These are phyloP conservation scores for Ophiostoma himal-ulmi DNA, from an alignment of 2,329 filamentous ascomycete genomes.

Conservation along the genomic window DNA sequence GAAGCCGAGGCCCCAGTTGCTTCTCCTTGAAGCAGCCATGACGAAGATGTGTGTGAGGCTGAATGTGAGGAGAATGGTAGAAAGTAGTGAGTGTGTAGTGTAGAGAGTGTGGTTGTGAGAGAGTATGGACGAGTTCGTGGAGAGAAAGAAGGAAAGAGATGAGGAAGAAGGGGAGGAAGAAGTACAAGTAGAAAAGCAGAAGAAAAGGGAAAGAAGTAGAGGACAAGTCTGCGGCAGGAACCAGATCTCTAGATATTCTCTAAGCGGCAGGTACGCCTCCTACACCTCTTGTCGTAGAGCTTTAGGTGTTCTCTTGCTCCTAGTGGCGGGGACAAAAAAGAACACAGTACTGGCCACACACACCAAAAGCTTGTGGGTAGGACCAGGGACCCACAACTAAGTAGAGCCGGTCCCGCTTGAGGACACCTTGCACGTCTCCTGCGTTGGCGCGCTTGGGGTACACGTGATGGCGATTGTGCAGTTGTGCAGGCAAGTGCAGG, in stretches of 20 bases:
- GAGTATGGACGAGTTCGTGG: neutral
- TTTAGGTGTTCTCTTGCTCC: slow-evolving; percentile 19
- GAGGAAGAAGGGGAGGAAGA: neutral
- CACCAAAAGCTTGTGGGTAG: slow-evolving; percentile 11
- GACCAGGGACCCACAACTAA: slow-evolving; percentile 21
- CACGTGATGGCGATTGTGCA: neutral
- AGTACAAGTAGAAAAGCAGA: slow-evolving; percentile 16
- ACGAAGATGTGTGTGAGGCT: slow-evolving; percentile 2
- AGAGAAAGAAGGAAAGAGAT: neutral
- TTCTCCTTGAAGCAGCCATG: slow-evolving; percentile 27
- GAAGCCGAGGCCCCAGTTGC: slow-evolving; percentile 56
- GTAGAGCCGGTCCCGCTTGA: slow-evolving; percentile 25
- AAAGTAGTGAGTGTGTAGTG: neutral
- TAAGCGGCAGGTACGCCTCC: slow-evolving; percentile 7
- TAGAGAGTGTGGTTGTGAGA: neutral
- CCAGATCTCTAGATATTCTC: slow-evolving; percentile 18
- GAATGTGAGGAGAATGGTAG: slow-evolving; percentile 21
- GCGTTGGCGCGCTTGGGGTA: neutral
- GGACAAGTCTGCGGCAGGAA: slow-evolving; percentile 6
- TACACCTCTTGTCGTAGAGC: slow-evolving; percentile 16
- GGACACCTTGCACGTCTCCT: slow-evolving; percentile 27
- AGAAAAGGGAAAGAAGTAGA: neutral
- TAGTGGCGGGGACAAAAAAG: slow-evolving; percentile 12
- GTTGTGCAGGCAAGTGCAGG: too few relatives aligned
- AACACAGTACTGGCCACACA: slow-evolving; percentile 12